Conservation (phyloP, 495 filamentous ascomycete genomes). For the Trichoderma virens region DNA sequence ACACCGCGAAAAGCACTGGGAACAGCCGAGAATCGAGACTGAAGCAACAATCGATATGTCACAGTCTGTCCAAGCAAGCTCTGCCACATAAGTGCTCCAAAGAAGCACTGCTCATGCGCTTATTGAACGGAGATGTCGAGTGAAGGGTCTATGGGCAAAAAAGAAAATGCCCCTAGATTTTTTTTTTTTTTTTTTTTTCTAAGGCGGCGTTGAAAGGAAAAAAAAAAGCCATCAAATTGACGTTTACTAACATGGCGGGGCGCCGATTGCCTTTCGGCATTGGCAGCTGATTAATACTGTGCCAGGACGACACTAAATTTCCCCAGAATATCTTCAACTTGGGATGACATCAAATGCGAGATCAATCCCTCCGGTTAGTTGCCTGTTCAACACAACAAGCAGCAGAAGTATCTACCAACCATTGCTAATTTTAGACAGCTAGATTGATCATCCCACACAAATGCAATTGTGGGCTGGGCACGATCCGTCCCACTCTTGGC, state of each 20-base stretch:
- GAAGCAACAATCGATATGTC: not conserved
- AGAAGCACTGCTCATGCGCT: not conserved
- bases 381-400: no score
- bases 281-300: not conserved
- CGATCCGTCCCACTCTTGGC: not conserved
- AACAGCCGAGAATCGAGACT: not conserved
- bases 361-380: no score
- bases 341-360: not conserved
- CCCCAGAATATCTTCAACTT: not conserved
- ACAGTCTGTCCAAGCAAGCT: not conserved
- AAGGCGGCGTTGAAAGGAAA: not conserved
- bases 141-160: not conserved
- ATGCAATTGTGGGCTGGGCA: no score
- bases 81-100: not conserved
- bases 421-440: no score
- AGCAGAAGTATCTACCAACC: no score
- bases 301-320: not conserved
- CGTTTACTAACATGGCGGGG: constrained; percentile 3
- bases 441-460: no score
- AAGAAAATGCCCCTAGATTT: not conserved
- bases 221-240: not conserved
- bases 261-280: not conserved
- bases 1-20: not conserved
- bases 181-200: not conserved
- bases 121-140: not conserved